phyloP scores from a whole-genome alignment of 768 basidiomycete species.

The Fomitopsis serialis region DNA sequence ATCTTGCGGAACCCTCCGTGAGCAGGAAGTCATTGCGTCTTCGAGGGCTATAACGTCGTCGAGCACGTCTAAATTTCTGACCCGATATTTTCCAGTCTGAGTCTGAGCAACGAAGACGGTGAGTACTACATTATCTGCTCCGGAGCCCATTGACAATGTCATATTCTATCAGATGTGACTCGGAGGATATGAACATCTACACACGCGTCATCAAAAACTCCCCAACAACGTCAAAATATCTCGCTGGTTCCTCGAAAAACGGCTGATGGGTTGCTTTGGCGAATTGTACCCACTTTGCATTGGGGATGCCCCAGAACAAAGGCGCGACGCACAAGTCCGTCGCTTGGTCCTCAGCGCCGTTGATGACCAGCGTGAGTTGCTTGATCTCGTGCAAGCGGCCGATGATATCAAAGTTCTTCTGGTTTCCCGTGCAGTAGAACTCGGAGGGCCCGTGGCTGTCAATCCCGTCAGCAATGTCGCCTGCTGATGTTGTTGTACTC shows the following conservation, averaged over 20 bases:
- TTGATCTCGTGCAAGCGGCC: conserved; percentile 36
- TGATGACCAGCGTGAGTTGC: conserved; percentile 25
- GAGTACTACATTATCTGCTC: no score
- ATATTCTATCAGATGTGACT: no score
- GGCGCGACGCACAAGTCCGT: conserved; percentile 30
- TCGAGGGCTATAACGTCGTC: no score
- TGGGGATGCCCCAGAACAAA: conserved; percentile 30
- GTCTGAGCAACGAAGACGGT: no score
- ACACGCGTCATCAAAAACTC: no score
- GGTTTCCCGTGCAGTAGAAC: conserved; percentile 32
- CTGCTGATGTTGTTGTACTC: conserved; percentile 6
- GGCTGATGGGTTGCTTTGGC: conserved; percentile 37
- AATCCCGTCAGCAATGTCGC: neutral
- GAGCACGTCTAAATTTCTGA: no score
- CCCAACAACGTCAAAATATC: no score
- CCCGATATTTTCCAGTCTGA: no score
- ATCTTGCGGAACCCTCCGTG: no score
- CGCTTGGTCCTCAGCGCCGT: conserved; percentile 35
- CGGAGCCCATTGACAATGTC: no score
- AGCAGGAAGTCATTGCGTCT: no score
- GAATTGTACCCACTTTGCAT: conserved; percentile 38
- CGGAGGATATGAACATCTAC: no score
- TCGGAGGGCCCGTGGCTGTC: conserved; percentile 26
- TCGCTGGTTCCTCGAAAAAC: conserved; percentile 34
- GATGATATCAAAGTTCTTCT: conserved; percentile 42